Evolutionary conservation across 148 eudicot genomes (phyloP), one percentile per base, ranked within the genome.

Genomic region (Selenicereus undatus): DNA sequence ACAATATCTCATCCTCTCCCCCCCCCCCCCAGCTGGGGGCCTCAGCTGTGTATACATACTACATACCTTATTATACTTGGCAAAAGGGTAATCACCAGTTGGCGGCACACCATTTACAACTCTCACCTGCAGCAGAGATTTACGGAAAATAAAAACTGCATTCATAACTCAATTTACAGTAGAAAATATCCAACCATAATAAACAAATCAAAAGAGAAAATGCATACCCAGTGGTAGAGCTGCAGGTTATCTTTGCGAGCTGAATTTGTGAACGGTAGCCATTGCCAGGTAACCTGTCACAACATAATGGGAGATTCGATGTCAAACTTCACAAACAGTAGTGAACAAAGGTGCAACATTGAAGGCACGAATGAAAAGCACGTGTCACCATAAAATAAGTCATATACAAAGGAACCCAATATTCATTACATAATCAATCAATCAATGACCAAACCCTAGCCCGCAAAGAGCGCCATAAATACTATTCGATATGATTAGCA

Each of bases 71-170:
- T 96, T 96, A 78, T 90, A 92, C 87, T 92, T 95, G 66, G 99
- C 99, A 83, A 95, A 95, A 27, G 98, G 91, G 84, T 95, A 95
- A 80, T 95, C 99, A 64, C 98, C 98, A 0, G 92, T 90, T 30
- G 99, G 99, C 26, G 99, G 98, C 80, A 92, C 91, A 68, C 91
- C 95, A 79, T 95, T 92, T 43, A 95, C 93, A 84, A 95, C 95
- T 83, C 99, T 91, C 29, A 95, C 99, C 98, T 95, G 82, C 71
- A 88, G 24, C 48, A 45, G 4, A 43, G 22, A 51, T 9, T 24
- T 51, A 81, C 27, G 72, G 43, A 26, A 29, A 60, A 24, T 73
- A 79, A 45, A 56, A 56, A 21, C 12, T 20, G 13, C 29, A 74
- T 12, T 24, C 24, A 74, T 74, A 8, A 42, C 54, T 71, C 54